Evolutionary conservation across 2,329 filamentous ascomycete species (phyloP).

Genomic region (Fusarium cicatricum): DNA sequence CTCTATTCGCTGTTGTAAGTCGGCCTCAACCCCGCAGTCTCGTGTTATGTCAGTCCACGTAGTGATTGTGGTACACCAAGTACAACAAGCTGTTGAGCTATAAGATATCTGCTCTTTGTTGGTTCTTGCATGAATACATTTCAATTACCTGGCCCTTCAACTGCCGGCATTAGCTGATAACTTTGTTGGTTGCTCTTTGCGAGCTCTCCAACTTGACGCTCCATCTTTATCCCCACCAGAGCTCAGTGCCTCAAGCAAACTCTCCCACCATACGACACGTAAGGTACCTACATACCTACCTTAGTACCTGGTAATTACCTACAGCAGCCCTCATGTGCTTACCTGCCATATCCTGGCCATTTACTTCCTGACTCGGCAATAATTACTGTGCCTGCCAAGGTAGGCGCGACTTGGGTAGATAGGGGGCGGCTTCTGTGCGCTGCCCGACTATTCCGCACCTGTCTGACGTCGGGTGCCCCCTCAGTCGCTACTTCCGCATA

Average conservation of each 20-base stretch:
- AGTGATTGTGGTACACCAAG: background rate
- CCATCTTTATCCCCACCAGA: background rate
- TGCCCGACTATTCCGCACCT: conserved; percentile 30
- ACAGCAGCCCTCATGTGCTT: too few relatives aligned
- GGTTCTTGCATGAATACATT: background rate
- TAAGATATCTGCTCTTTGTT: background rate
- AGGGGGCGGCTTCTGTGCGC: conserved; percentile 11
- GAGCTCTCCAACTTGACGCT: background rate
- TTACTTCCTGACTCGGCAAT: background rate
- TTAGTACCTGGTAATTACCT: too few relatives aligned
- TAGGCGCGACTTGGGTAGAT: background rate
- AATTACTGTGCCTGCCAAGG: conserved; percentile 2
- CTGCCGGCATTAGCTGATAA: background rate
- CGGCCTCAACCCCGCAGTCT: conserved; percentile 20
- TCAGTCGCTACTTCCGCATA: conserved; percentile 21
- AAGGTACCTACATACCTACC: too few relatives aligned
- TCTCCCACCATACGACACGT: too few relatives aligned
- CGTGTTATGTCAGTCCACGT: conserved; percentile 15
- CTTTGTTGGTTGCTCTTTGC: background rate
- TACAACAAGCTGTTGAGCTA: background rate
- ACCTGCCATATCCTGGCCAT: background rate
- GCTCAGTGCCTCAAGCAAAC: background rate
- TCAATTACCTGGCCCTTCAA: too few relatives aligned
- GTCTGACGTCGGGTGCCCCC: conserved; percentile 38
- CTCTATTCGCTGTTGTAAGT: conserved; percentile 13